Evolutionary conservation across 331 rosid genomes (phyloP).

Genomic region (Malus hybrid): DNA sequence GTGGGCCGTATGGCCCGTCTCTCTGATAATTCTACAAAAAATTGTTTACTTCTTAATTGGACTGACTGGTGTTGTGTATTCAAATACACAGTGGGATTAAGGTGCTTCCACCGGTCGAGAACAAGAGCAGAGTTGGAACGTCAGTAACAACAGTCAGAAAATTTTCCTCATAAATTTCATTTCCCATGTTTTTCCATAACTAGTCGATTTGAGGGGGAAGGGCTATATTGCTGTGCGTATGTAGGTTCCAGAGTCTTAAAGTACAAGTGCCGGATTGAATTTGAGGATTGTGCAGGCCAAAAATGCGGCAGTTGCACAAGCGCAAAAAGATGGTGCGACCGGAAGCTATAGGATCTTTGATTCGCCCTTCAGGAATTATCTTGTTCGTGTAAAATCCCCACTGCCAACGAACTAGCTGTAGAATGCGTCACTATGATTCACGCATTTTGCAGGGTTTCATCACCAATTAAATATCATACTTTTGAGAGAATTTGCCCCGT

Average conservation of each 20-base stretch:
- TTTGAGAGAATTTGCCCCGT: background rate
- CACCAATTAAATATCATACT: background rate
- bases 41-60: background rate
- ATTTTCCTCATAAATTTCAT: background rate
- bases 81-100: background rate
- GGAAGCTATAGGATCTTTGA: slow-evolving; percentile 40
- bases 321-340: slow-evolving; percentile 46
- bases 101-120: background rate
- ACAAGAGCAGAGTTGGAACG: background rate
- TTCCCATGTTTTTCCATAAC: background rate
- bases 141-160: background rate
- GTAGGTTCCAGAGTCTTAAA: slow-evolving; percentile 25
- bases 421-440: background rate
- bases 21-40: no score
- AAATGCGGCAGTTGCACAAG: slow-evolving; percentile 38
- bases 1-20: no score
- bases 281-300: slow-evolving; percentile 37
- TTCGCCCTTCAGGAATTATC: slow-evolving; percentile 44
- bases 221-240: background rate
- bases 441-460: background rate
- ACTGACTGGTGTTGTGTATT: background rate
- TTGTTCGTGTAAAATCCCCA: slow-evolving; percentile 40
- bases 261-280: background rate
- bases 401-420: slow-evolving; percentile 21
- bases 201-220: background rate